A percentile compares a stretch with the other conserved stretches of the same genome.
Evolutionary conservation across 176 grass and related monocot genomes (phyloP).

Genomic region (Carex scoparia): DNA sequence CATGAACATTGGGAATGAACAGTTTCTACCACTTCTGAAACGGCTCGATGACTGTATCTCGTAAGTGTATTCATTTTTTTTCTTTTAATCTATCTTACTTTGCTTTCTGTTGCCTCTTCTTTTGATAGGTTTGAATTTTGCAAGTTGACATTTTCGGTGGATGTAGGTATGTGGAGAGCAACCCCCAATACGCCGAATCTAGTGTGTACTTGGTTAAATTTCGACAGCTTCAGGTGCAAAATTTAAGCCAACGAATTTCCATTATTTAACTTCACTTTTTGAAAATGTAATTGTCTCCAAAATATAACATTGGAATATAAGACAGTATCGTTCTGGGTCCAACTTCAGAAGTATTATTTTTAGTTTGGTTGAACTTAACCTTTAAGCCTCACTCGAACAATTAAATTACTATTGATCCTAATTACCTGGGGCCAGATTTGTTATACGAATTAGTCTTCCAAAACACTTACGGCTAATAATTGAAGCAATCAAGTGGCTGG

Average conservation of each 20-base stretch:
- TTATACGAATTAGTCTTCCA: not conserved
- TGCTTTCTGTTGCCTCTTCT: not conserved
- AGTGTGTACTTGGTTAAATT: conserved; percentile 98
- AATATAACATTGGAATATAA: not conserved
- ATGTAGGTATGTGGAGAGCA: conserved; percentile 87
- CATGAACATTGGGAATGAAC: conserved; percentile 76
- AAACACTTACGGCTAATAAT: not conserved
- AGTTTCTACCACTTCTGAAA: conserved; percentile 90
- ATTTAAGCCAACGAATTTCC: not conserved
- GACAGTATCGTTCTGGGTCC: not conserved
- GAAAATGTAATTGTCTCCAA: not conserved
- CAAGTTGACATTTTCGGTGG: conserved; percentile 25
- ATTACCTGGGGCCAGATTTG: not conserved
- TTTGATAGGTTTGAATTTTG: conserved; percentile 10
- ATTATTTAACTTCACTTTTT: conserved; percentile 1
- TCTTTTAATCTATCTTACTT: conserved; percentile 7
- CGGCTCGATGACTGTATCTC: conserved; percentile 95
- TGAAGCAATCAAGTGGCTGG: not conserved
- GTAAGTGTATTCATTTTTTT: conserved; percentile 43
- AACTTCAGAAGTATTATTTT: not conserved
- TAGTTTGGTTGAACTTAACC: not conserved
- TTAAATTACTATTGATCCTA: not conserved
- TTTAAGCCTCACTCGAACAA: not conserved
- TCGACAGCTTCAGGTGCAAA: conserved; percentile 78
- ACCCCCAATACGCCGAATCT: conserved; percentile 96